phyloP scores from a whole-genome alignment of 2,329 filamentous ascomycete species.

The Leptographium galeiforme region DNA sequence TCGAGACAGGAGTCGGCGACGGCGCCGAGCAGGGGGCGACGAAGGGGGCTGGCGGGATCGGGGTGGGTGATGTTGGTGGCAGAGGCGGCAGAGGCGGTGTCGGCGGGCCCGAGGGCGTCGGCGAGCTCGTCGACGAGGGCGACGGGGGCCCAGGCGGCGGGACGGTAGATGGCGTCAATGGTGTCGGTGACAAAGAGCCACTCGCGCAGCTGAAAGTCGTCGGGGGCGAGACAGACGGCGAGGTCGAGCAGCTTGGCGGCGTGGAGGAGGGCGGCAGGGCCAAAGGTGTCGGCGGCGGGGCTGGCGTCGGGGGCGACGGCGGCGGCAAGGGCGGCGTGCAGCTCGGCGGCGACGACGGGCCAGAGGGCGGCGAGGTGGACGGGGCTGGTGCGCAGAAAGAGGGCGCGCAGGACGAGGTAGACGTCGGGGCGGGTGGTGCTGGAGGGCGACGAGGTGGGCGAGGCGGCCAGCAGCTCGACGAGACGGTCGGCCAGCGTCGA shows the following conservation, averaged over 20 bases:
- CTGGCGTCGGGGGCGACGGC: conserved; percentile 55
- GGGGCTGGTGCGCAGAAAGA: conserved; percentile 66
- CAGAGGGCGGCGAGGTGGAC: conserved; percentile 75
- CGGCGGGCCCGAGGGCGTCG: conserved; percentile 45
- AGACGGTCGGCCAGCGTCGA: conserved; percentile 65
- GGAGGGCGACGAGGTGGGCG: conserved; percentile 79
- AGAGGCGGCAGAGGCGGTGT: conserved; percentile 6
- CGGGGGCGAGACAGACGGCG: conserved; percentile 72
- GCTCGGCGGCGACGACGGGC: conserved; percentile 78
- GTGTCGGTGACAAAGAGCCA: conserved; percentile 98
- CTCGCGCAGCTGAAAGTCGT: conserved; percentile 96
- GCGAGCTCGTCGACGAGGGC: conserved; percentile 77
- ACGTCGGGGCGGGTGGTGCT: conserved; percentile 80
- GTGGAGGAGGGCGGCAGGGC: conserved; percentile 65
- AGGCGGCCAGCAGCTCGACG: conserved; percentile 73
- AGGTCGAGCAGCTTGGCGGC: conserved; percentile 88
- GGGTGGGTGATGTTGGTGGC: conserved; percentile 3
- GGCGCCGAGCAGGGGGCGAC: conserved; percentile 37
- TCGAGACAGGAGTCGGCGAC: conserved; percentile 42
- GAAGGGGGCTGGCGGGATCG: conserved; percentile 17
- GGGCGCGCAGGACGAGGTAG: conserved; percentile 72
- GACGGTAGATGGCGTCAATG: conserved; percentile 85
- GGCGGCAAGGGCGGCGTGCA: conserved; percentile 67
- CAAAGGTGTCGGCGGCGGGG: conserved; percentile 56
- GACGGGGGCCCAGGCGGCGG: conserved; percentile 51